These are phyloP conservation scores for Neopestalotiopsis sp. DNA, from an alignment of 2,329 filamentous ascomycete genomes.

Conservation along the genomic window DNA sequence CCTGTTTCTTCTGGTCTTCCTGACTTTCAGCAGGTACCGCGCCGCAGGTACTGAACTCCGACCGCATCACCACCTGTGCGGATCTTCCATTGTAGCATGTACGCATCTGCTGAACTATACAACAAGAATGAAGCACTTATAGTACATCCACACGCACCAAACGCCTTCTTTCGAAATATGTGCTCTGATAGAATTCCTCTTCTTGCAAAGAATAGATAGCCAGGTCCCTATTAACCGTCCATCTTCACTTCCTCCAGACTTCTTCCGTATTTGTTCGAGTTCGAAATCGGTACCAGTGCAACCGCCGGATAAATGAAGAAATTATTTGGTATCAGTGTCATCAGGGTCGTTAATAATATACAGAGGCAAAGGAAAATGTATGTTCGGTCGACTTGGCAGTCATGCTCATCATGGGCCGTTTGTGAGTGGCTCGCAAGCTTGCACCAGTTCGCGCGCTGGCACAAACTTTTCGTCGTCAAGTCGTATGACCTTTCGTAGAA, in stretches of 20 bases:
- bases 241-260: background rate
- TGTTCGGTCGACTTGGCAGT: background rate
- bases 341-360: conserved; percentile 18
- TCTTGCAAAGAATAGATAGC: background rate
- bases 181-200: background rate
- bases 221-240: background rate
- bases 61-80: background rate
- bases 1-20: background rate
- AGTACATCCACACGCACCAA: background rate
- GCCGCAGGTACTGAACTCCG: background rate
- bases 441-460: conserved; percentile 33
- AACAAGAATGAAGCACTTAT: background rate
- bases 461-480: conserved; percentile 32
- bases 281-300: background rate
- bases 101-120: background rate
- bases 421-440: conserved; percentile 26
- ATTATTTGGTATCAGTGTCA: conserved; percentile 18
- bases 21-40: background rate
- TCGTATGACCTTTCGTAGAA: conserved; percentile 34
- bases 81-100: background rate
- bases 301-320: conserved; percentile 6
- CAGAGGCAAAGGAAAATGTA: conserved; percentile 7
- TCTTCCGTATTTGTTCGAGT: background rate
- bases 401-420: conserved; percentile 28
- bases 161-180: background rate